These are phyloP conservation scores for Phytophthora agathidicida DNA, from an alignment of 352 stramenopile species.

Conservation along the genomic window DNA sequence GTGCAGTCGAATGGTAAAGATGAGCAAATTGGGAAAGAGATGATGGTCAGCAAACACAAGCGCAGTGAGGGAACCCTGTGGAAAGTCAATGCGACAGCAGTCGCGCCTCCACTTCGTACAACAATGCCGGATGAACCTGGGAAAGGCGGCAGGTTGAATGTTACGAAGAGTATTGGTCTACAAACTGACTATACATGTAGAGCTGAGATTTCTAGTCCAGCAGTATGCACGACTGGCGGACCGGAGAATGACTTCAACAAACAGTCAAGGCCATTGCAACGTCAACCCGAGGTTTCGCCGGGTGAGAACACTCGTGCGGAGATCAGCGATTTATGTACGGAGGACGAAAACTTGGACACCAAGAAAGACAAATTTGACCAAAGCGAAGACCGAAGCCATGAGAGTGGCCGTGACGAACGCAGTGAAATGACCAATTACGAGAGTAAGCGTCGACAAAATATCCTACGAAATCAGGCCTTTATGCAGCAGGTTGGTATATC, in stretches of 20 bases:
- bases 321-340: too few relatives aligned
- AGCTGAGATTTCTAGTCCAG: too few relatives aligned
- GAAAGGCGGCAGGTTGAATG: not conserved
- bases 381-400: not conserved
- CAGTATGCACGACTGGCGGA: too few relatives aligned
- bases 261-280: too few relatives aligned
- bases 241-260: too few relatives aligned
- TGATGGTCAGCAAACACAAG: not conserved
- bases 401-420: not conserved
- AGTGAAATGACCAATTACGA: constrained; percentile 58
- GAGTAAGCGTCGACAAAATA: constrained; percentile 68
- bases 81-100: not conserved
- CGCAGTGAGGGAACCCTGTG: not conserved
- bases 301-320: too few relatives aligned
- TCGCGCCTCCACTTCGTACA: not conserved
- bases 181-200: too few relatives aligned
- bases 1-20: not conserved
- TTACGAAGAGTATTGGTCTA: not conserved
- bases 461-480: constrained; percentile 73
- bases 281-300: too few relatives aligned
- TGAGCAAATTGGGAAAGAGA: not conserved
- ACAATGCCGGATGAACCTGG: not conserved
- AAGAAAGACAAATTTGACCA: not conserved
- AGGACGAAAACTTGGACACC: not conserved
- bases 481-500: constrained; percentile 71